A percentile compares a stretch with the other conserved stretches of the same genome.
phyloP scores from a whole-genome alignment of 1,284 basidiomycete species.

The Ganoderma lucidum region DNA sequence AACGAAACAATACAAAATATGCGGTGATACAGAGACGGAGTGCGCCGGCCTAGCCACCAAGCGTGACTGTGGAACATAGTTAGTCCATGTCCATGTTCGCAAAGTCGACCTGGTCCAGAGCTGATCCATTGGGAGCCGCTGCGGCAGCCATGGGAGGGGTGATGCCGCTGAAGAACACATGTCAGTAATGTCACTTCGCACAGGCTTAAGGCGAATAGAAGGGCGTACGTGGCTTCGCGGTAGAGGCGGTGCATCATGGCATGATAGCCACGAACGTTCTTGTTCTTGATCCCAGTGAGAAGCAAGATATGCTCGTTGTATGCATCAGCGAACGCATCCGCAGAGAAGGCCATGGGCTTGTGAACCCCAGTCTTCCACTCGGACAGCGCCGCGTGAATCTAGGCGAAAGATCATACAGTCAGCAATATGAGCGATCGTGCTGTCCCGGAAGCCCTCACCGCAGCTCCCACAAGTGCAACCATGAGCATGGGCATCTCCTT shows the following conservation, averaged over 20 bases:
- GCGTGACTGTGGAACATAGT: neutral
- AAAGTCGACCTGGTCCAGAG: slow-evolving; percentile 1
- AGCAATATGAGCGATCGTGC: too few relatives aligned
- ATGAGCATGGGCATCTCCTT: slow-evolving; percentile 14
- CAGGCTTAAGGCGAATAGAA: neutral
- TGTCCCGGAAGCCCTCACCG: neutral
- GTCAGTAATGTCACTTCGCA: too few relatives aligned
- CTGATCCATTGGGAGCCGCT: neutral
- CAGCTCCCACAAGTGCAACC: slow-evolving; percentile 5
- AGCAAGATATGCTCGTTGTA: slow-evolving; percentile 10
- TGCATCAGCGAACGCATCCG: neutral
- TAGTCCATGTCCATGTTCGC: slow-evolving; percentile 8
- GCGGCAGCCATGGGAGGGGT: neutral
- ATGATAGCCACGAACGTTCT: neutral
- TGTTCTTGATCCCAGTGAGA: slow-evolving; percentile 5
- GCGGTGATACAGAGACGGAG: neutral
- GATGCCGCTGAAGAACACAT: neutral
- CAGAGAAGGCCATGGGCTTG: slow-evolving; percentile 5
- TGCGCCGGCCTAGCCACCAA: neutral
- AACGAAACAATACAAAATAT: too few relatives aligned
- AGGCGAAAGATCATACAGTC: neutral
- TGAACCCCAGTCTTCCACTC: slow-evolving; percentile 3
- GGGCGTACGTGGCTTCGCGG: neutral
- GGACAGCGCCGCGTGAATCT: slow-evolving; percentile 7
- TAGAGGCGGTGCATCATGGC: slow-evolving; percentile 9